These are phyloP conservation scores for Gilbertella persicaria DNA, from an alignment of 371 early-diverging fungal species.

Conservation along the genomic window DNA sequence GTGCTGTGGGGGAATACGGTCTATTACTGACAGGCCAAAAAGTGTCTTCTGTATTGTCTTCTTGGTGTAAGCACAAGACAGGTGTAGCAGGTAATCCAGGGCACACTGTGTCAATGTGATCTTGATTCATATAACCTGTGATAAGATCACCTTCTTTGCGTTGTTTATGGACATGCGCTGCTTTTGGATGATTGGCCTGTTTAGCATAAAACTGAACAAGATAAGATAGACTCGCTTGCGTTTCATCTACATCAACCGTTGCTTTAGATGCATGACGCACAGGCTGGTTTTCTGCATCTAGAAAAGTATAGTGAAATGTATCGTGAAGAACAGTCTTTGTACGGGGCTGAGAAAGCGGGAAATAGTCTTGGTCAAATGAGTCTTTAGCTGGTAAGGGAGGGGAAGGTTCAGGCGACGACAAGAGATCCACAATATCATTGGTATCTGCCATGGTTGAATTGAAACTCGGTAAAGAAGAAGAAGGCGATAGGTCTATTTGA, in stretches of 20 bases:
- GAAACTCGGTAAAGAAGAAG: not conserved
- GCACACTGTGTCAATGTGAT: constrained; percentile 17
- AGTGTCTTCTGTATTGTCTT: constrained; percentile 17
- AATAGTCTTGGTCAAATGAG: constrained; percentile 4
- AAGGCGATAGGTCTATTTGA: constrained; percentile 2
- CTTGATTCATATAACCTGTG: constrained; percentile 30
- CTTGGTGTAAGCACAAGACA: constrained; percentile 23
- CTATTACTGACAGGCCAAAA: constrained; percentile 20
- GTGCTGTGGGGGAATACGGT: not conserved
- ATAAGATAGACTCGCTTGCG: constrained; percentile 18
- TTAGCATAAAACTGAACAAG: constrained; percentile 29
- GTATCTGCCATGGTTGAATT: not conserved
- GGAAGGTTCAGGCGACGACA: constrained; percentile 17
- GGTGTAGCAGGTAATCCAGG: constrained; percentile 32
- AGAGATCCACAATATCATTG: constrained; percentile 11
- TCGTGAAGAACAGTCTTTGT: constrained; percentile 5
- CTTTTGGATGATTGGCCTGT: constrained; percentile 26
- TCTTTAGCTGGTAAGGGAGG: not conserved
- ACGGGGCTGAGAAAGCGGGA: constrained; percentile 15
- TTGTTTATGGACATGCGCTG: not conserved
- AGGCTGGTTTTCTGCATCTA: constrained; percentile 20
- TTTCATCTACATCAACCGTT: constrained; percentile 24
- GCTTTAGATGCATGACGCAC: constrained; percentile 33
- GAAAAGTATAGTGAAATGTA: constrained; percentile 33
- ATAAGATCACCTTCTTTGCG: constrained; percentile 4